Evolutionary conservation across 164 flowering plant genomes (phyloP), one percentile per base, ranked within the genome.

Genomic region (Nelumbo lutea): DNA sequence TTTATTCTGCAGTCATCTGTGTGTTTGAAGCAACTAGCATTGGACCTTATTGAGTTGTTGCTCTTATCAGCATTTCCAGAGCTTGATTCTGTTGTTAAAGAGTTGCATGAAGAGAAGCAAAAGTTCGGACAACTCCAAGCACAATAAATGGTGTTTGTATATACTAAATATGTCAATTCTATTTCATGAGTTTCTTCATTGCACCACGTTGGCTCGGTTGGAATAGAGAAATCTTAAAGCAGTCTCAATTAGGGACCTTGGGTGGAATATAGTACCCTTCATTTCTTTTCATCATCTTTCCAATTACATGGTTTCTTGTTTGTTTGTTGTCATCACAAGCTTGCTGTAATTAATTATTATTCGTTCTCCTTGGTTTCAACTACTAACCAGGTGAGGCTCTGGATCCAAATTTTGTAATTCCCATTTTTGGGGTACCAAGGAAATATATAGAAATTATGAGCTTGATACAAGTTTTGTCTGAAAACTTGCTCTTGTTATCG

Each of bases 61-160:
- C 81, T 93, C 1, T 43, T 87, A 68, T 83, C 97, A 0, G 83
- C 90, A 59, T 90, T 91, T 74, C 99, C 99, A 1, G 99, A 96
- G 78, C 74, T 96, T 65, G 91, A 90, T 62, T 65, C 72, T 68
- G 77, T 78, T 58, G 78, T 96, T 44, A 87, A 79, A 78, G 82
- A 84, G 72, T 69, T 87, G 79, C 83, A 83, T 27, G 86, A 88
- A 66, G 90, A 88, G 50, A 91, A 85, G 68, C 85, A 86, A 9
- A 85, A 68, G 70, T 91, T 91, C 77, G 99, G 96, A 48, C 61
- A 70, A 58, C 27, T 72, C 27, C 74, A 69, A 38, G 48, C 43
- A 39, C 45, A 74, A 6, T 75, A 70, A 68, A 65, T 40, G 13
- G 9, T 4, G 13, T 2, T 45, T 71, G 59, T 27, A 15, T 46